Evolutionary conservation across 331 rosid genomes (phyloP), one percentile per base, ranked within the genome.

Genomic region (Quercus lobata): DNA sequence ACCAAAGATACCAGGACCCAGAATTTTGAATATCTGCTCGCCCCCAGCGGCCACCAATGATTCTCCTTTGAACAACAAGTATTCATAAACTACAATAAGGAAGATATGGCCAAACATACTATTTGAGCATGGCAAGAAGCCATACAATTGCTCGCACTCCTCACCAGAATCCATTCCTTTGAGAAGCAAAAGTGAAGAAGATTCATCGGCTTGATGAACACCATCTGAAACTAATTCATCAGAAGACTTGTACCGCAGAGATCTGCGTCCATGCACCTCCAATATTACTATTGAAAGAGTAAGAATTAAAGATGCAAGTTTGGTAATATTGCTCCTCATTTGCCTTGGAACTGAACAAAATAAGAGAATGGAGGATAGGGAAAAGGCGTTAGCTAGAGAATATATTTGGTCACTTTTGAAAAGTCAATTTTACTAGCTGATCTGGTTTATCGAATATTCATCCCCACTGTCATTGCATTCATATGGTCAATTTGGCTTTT

Each of bases 1-100:
- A 70, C 92, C 94, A 77, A 90, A 90, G 69, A 88, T 74, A 57
- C 92, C 94, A 29, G 92, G 94, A 58, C 94, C 94, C 60, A 90
- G 85, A 80, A 90, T 85, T 86, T 85, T 82, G 87, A 90, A 90
- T 27, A 90, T 79, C 57, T 82, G 81, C 49, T 88, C 85, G 60
- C 90, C 89, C 32, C 94, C 94, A 12, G 86, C 76, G 6, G 82
- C 90, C 77, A 90, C 78, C 71, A 85, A 90, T 3, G 92, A 87
- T 41, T 90, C 94, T 69, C 91, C 92, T 58, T 83, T 88, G 83
- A 90, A 90, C 78, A 90, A 46, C 81, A 87, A 79, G 81, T 82
- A 90, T 84, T 90, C 91, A 54, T 90, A 90, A 72, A 88, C 88
- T 75, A 83, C 74, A 37, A 90, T 85, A 5, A 90, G 80, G 78